Percentiles rank a stretch among this genome's conserved stretches.
These are phyloP conservation scores for Prunus yedoensis DNA, from an alignment of 331 rosid genomes.

Conservation along the genomic window DNA sequence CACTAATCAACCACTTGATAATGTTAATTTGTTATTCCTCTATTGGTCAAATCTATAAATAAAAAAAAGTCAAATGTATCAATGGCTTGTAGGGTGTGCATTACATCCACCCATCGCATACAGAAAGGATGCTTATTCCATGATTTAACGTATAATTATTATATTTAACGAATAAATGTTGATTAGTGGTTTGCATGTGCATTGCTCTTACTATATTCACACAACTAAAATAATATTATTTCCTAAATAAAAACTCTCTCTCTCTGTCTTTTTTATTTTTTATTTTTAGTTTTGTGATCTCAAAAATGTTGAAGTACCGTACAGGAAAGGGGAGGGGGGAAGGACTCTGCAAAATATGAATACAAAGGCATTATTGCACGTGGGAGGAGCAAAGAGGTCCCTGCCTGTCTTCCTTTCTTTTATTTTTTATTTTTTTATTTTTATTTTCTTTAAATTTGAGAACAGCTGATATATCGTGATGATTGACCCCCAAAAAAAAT, in stretches of 20 bases:
- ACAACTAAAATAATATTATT: slow-evolving; percentile 14
- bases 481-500: slow-evolving; percentile 20
- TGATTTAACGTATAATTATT: background rate
- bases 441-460: background rate
- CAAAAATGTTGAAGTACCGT: slow-evolving; percentile 36
- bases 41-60: background rate
- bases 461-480: background rate
- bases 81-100: slow-evolving; percentile 3
- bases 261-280: background rate
- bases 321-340: slow-evolving; percentile 26
- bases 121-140: background rate
- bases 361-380: slow-evolving; percentile 65
- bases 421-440: background rate
- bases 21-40: background rate
- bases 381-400: slow-evolving; percentile 46
- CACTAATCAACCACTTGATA: background rate
- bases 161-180: background rate
- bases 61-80: slow-evolving; percentile 20
- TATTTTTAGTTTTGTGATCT: slow-evolving; percentile 37
- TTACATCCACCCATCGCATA: background rate
- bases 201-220: slow-evolving; percentile 25
- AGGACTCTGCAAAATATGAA: slow-evolving; percentile 19
- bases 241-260: background rate
- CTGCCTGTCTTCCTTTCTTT: slow-evolving; percentile 9
- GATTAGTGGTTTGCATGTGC: slow-evolving; percentile 45